Evolutionary conservation across 768 basidiomycete genomes (phyloP).

Genomic region (Pleurotus giganteus): DNA sequence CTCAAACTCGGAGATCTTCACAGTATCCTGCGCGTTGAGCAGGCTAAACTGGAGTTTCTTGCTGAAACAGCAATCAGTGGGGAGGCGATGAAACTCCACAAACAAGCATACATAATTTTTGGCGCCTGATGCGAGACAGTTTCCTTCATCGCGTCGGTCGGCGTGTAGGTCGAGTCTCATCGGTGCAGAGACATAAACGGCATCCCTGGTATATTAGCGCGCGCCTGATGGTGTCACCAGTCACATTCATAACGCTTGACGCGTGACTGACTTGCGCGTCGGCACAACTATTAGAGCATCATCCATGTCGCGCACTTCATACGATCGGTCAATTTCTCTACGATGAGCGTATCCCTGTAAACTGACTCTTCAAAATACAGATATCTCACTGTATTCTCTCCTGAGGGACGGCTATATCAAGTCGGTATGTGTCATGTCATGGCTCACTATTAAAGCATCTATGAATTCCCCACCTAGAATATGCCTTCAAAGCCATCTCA

Average conservation of each 20-base stretch:
- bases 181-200: neutral
- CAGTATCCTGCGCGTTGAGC: conserved; percentile 91
- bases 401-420: conserved; percentile 97
- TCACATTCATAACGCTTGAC: conserved; percentile 27
- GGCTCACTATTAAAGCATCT: conserved; percentile 12
- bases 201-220: neutral
- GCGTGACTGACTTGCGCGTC: conserved; percentile 60
- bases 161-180: neutral
- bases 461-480: conserved; percentile 55
- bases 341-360: neutral
- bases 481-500: conserved; percentile 99
- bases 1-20: conserved; percentile 94
- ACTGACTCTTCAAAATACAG: conserved; percentile 31
- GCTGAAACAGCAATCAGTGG: conserved; percentile 38
- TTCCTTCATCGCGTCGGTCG: conserved; percentile 63
- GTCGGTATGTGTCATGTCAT: conserved; percentile 64
- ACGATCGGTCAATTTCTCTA: conserved; percentile 64
- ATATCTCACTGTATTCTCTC: conserved; percentile 96
- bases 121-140: conserved; percentile 75
- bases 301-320: conserved; percentile 90
- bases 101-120: conserved; percentile 68
- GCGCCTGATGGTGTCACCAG: neutral
- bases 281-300: conserved; percentile 18
- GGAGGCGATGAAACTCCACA: neutral
- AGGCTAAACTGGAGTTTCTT: conserved; percentile 97